A percentile compares a stretch with the other conserved stretches of the same genome.
Evolutionary conservation across 2,329 filamentous ascomycete genomes (phyloP).

Genomic region (Bisporella sp.): DNA sequence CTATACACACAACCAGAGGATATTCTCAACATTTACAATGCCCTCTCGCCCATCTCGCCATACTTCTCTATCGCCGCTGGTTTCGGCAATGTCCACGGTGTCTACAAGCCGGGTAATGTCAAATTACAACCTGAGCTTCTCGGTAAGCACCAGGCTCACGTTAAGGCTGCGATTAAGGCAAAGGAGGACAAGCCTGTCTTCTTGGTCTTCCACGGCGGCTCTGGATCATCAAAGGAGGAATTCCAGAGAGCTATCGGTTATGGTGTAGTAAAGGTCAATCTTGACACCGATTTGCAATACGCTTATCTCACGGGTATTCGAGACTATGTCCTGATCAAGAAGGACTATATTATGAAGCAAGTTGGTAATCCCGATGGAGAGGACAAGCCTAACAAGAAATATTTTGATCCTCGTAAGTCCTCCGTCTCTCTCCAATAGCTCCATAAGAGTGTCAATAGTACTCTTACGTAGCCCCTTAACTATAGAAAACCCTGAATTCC

Average conservation of each 20-base stretch:
- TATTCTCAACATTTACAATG: constrained; percentile 85
- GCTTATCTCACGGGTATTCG: constrained; percentile 90
- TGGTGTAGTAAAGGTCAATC: constrained; percentile 98
- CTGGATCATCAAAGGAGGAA: constrained; percentile 84
- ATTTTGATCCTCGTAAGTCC: constrained; percentile 46
- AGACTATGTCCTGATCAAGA: constrained; percentile 90
- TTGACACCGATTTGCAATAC: constrained; percentile 96
- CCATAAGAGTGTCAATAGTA: too few species aligned
- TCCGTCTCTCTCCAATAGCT: too few species aligned
- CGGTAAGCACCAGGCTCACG: constrained; percentile 90
- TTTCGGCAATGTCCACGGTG: constrained; percentile 98
- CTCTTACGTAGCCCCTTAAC: too few species aligned
- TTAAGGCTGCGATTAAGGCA: constrained; percentile 69
- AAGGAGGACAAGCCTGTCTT: constrained; percentile 87
- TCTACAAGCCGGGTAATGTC: constrained; percentile 98
- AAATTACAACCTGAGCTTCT: constrained; percentile 94
- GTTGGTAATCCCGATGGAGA: constrained; percentile 94
- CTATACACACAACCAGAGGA: constrained; percentile 98
- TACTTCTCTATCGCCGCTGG: constrained; percentile 98
- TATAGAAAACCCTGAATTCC: constrained; percentile 6
- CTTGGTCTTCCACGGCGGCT: constrained; percentile 99
- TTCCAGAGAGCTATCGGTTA: constrained; percentile 82
- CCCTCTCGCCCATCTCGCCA: constrained; percentile 76
- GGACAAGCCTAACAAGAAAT: constrained; percentile 99
- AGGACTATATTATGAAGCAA: constrained; percentile 81